phyloP scores from a whole-genome alignment of 768 basidiomycete genomes.

The Lactarius vividus region DNA sequence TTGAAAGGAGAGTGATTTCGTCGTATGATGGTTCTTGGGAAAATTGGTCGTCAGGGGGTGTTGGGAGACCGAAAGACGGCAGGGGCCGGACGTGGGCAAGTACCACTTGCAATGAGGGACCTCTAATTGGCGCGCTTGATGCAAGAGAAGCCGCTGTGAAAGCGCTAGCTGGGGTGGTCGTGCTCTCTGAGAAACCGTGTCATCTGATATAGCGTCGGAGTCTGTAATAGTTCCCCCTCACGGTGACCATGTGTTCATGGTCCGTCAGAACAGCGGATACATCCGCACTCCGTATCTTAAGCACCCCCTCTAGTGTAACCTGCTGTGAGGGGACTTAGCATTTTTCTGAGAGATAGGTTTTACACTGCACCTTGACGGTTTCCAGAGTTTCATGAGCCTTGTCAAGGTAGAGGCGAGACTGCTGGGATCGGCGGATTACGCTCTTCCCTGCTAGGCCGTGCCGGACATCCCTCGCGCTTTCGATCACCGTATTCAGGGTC shows the following conservation, averaged over 20 bases:
- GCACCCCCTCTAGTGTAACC: neutral
- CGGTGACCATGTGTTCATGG: neutral
- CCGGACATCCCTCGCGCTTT: neutral
- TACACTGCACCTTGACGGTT: neutral
- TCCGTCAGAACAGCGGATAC: neutral
- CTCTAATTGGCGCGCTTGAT: neutral
- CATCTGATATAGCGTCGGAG: neutral
- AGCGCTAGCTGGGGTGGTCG: neutral
- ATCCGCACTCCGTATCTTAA: neutral
- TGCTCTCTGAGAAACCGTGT: neutral
- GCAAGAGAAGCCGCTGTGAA: neutral
- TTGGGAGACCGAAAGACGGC: neutral
- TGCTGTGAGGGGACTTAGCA: neutral
- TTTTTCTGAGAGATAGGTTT: neutral
- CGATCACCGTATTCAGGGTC: neutral
- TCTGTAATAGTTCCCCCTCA: neutral
- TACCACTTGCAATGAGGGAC: neutral
- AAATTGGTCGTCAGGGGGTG: neutral
- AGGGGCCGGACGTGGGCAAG: neutral
- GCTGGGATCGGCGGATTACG: neutral
- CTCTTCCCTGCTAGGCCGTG: slow-evolving; percentile 4
- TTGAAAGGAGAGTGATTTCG: neutral
- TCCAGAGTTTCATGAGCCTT: slow-evolving; percentile 4
- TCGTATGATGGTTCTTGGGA: neutral
- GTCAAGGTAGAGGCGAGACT: slow-evolving; percentile 12